A percentile compares a stretch with the other conserved stretches of the same genome.
These are phyloP conservation scores for Geotrichum europaeum DNA, from an alignment of 1,139 yeast genomes.

Conservation along the genomic window DNA sequence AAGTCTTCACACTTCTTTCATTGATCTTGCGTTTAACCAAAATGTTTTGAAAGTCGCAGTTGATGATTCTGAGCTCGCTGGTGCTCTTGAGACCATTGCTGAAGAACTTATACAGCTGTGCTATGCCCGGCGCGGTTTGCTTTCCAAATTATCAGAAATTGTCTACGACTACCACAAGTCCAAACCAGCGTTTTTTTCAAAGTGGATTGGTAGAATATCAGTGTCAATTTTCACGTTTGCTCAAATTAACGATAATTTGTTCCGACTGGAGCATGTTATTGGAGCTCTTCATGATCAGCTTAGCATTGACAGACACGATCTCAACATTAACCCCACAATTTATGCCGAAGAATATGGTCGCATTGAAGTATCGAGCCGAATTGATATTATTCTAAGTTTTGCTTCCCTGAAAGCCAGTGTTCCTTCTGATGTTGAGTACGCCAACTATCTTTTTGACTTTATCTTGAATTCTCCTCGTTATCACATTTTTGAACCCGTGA, in stretches of 20 bases:
- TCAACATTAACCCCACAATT: constrained; percentile 28
- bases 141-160: constrained; percentile 51
- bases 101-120: constrained; percentile 38
- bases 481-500: constrained; percentile 45
- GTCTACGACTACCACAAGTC: constrained; percentile 38
- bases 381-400: constrained; percentile 32
- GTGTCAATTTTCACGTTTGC: constrained; percentile 43
- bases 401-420: constrained; percentile 40
- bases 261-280: constrained; percentile 54
- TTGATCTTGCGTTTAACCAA: constrained; percentile 42
- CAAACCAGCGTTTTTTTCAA: constrained; percentile 35
- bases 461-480: constrained; percentile 42
- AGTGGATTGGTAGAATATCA: constrained; percentile 55
- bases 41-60: constrained; percentile 27
- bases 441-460: constrained; percentile 39
- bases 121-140: constrained; percentile 59
- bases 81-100: constrained; percentile 25
- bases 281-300: constrained; percentile 45
- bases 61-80: constrained; percentile 16
- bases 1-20: constrained; percentile 51
- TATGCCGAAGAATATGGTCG: constrained; percentile 54
- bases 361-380: constrained; percentile 53
- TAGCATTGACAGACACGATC: constrained; percentile 2
- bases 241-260: constrained; percentile 54
- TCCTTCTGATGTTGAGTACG: constrained; percentile 38